These are phyloP conservation scores for Cryptosporidium parvum DNA, from an alignment of 169 alveolate species.

Conservation along the genomic window DNA sequence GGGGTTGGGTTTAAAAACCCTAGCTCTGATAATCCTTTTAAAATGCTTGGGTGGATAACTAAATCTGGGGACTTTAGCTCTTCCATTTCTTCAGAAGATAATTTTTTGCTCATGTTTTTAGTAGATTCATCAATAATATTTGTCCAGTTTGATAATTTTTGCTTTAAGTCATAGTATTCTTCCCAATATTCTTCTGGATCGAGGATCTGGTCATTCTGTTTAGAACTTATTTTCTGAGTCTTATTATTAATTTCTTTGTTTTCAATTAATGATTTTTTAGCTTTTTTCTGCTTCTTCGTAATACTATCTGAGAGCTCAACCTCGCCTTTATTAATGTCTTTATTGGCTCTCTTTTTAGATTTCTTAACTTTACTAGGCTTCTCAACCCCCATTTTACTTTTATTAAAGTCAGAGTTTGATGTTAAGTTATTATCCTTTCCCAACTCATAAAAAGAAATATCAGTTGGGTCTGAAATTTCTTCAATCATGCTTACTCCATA, in stretches of 20 bases:
- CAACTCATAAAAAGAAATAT: slow-evolving; percentile 29
- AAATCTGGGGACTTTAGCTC: slow-evolving; percentile 56
- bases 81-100: background rate
- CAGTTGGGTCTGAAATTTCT: slow-evolving; percentile 48
- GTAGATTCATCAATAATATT: slow-evolving; percentile 22
- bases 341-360: background rate
- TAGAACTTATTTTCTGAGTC: background rate
- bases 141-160: slow-evolving; percentile 45
- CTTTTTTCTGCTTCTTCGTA: background rate
- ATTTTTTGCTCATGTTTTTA: background rate
- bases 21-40: slow-evolving; percentile 62
- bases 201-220: background rate
- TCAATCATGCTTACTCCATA: slow-evolving; percentile 70
- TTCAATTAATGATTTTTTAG: background rate
- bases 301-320: background rate
- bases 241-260: background rate
- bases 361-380: background rate
- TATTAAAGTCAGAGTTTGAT: background rate
- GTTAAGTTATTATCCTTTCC: background rate
- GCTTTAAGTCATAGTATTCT: slow-evolving; percentile 39
- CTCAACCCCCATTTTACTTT: background rate
- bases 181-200: slow-evolving; percentile 76
- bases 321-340: background rate
- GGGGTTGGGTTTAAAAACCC: slow-evolving; percentile 75
- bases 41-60: slow-evolving; percentile 77